Percentiles rank a stretch among this genome's conserved stretches.
phyloP scores from a whole-genome alignment of 164 flowering plant genomes.

The Berberis vulgaris region DNA sequence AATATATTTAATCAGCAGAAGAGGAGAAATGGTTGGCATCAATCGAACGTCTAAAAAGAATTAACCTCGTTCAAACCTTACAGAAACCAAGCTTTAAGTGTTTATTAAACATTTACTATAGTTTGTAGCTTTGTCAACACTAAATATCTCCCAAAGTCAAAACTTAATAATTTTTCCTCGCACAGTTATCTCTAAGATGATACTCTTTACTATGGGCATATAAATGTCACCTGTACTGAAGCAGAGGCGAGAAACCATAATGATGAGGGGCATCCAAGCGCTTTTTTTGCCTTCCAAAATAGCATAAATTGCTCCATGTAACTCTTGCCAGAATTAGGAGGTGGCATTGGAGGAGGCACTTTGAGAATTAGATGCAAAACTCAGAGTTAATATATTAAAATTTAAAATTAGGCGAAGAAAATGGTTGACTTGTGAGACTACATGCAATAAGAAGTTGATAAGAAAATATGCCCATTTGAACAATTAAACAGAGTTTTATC shows the following conservation, averaged over 20 bases:
- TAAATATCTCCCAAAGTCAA: not conserved
- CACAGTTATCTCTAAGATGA: not conserved
- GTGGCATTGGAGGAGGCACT: slow-evolving; percentile 7
- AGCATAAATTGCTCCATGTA: not conserved
- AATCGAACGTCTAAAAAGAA: not conserved
- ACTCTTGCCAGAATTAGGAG: slow-evolving; percentile 1
- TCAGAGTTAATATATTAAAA: not conserved
- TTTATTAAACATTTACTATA: not conserved
- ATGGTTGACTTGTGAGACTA: no score
- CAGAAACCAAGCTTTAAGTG: not conserved
- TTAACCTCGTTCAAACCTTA: not conserved
- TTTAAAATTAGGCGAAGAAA: no score
- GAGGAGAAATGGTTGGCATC: not conserved
- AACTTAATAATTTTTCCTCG: no score
- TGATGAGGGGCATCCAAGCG: slow-evolving; percentile 3
- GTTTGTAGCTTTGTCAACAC: not conserved
- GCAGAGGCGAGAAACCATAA: not conserved
- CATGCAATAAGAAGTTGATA: no score
- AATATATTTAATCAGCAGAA: not conserved
- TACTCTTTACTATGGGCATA: not conserved
- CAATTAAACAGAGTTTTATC: no score
- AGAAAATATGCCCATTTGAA: no score
- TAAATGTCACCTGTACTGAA: slow-evolving; percentile 50
- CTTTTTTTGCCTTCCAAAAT: slow-evolving; percentile 1
- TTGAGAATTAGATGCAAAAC: not conserved